Conservation (phyloP, 768 basidiomycete genomes). For the Serendipita sp. region DNA sequence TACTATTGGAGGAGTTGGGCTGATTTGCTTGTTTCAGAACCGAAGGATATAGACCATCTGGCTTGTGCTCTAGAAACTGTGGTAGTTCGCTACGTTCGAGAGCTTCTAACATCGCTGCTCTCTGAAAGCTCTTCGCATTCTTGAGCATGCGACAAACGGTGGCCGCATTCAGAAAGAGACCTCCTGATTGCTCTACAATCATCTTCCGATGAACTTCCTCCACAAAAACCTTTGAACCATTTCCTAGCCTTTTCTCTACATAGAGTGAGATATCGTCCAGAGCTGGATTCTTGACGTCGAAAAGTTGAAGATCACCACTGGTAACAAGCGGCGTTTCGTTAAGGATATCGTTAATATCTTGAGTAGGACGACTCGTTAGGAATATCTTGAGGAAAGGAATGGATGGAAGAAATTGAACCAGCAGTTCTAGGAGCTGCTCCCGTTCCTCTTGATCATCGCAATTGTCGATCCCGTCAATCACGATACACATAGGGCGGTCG, state of each 20-base stretch:
- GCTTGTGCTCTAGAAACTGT: too few relatives aligned
- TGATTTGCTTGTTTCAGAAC: too few relatives aligned
- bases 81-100: too few relatives aligned
- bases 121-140: too few relatives aligned
- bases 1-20: too few relatives aligned
- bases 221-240: background rate
- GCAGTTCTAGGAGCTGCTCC: background rate
- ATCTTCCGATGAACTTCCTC: background rate
- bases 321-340: background rate
- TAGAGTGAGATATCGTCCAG: background rate
- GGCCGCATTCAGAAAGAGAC: background rate
- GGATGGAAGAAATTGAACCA: background rate
- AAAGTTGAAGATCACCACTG: background rate
- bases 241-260: background rate
- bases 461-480: constrained; percentile 1
- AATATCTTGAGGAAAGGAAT: background rate
- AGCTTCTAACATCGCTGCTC: too few relatives aligned
- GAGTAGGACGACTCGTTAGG: background rate
- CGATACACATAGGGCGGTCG: background rate
- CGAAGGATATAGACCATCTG: too few relatives aligned
- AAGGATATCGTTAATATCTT: background rate
- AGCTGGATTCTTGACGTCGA: background rate
- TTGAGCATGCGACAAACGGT: background rate
- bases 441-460: background rate
- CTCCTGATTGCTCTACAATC: background rate